Evolutionary conservation across 345 rosid species (phyloP).

Genomic region (Excoecaria agallocha): DNA sequence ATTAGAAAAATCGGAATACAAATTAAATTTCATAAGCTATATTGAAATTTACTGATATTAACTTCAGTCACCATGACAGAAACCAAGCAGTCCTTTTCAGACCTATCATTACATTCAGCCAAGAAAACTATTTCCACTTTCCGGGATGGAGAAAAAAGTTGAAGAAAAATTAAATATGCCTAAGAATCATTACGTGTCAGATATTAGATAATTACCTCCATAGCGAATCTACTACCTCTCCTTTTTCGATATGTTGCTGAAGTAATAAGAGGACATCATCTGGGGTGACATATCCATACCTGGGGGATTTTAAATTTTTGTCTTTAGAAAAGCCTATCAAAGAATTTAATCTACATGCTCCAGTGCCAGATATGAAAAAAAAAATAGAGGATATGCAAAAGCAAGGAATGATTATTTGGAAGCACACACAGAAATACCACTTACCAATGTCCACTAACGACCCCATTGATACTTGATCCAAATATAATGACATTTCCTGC

Average conservation of each 20-base stretch:
- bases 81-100: background rate
- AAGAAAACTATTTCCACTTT: background rate
- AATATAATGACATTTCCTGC: constrained; percentile 95
- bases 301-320: constrained; percentile 17
- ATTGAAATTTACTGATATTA: background rate
- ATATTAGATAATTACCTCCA: constrained; percentile 60
- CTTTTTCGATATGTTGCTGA: constrained; percentile 69
- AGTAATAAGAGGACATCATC: constrained; percentile 67
- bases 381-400: constrained; percentile 8
- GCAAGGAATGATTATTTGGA: background rate
- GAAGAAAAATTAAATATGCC: background rate
- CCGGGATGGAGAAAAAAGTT: no score
- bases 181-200: background rate
- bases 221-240: constrained; percentile 68
- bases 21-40: background rate
- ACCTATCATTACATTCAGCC: background rate
- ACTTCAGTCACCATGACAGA: background rate
- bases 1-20: background rate
- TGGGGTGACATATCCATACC: constrained; percentile 89
- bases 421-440: constrained; percentile 13
- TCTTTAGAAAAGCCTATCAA: background rate
- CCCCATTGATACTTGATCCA: constrained; percentile 53
- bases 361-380: constrained; percentile 5
- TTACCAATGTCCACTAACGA: constrained; percentile 85
- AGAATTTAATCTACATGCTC: background rate